Conservation (phyloP, 1,139 yeast species). For the Saccharomyces hybrid region DNA sequence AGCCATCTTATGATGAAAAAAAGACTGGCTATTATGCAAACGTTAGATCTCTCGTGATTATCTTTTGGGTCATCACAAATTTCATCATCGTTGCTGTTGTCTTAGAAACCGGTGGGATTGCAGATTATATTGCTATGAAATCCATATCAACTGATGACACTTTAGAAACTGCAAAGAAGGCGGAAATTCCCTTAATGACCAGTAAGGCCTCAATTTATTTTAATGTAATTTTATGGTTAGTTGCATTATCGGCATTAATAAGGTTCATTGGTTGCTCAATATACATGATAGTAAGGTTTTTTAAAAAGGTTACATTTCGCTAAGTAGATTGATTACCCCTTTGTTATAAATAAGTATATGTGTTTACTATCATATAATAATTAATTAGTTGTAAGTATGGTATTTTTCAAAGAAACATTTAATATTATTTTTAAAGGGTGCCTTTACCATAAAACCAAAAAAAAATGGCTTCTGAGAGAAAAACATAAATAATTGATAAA, state of each 20-base stretch:
- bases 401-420: neutral
- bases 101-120: constrained; percentile 53
- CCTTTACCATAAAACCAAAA: neutral
- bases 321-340: neutral
- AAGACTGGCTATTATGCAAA: constrained; percentile 66
- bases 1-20: constrained; percentile 42
- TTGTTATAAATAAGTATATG: neutral
- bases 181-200: constrained; percentile 15
- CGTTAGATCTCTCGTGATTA: constrained; percentile 71
- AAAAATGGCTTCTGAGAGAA: neutral
- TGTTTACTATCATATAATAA: neutral
- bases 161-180: constrained; percentile 16
- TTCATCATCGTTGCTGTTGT: constrained; percentile 66
- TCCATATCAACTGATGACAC: constrained; percentile 20
- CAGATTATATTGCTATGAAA: constrained; percentile 25
- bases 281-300: constrained; percentile 44
- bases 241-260: constrained; percentile 71
- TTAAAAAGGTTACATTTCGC: constrained; percentile 18
- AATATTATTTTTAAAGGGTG: neutral
- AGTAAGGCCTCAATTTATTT: constrained; percentile 50
- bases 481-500: neutral
- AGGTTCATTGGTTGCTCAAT: constrained; percentile 60
- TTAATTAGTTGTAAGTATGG: neutral
- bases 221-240: constrained; percentile 71
- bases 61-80: constrained; percentile 73